Evolutionary conservation across 164 flowering plant species (phyloP).

Genomic region (Nymphaea colorata): DNA sequence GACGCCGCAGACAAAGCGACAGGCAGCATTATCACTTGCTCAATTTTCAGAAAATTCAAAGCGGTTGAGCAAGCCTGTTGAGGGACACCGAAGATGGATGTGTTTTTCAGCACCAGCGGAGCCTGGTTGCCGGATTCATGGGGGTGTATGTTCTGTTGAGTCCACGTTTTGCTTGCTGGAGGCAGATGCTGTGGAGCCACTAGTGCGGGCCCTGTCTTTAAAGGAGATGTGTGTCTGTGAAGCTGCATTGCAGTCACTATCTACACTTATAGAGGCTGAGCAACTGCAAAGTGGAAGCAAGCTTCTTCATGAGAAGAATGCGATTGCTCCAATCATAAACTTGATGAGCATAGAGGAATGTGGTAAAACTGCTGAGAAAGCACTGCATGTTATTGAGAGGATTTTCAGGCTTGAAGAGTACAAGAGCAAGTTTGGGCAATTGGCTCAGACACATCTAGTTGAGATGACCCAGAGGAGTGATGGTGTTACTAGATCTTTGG

Average conservation of each 20-base stretch:
- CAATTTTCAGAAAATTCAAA: conserved; percentile 42
- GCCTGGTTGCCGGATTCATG: conserved; percentile 38
- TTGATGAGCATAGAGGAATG: conserved; percentile 15
- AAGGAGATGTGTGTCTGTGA: conserved; percentile 30
- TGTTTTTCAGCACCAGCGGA: conserved; percentile 42
- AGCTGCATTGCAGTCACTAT: conserved; percentile 44
- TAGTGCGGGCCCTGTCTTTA: conserved; percentile 38
- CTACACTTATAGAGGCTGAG: conserved; percentile 45
- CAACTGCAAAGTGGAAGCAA: conserved; percentile 44
- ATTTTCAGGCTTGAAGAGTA: conserved; percentile 41
- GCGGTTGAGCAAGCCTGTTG: conserved; percentile 22
- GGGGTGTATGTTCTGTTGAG: conserved; percentile 40
- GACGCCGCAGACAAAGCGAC: conserved; percentile 28
- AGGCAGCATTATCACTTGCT: conserved; percentile 42
- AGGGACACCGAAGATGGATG: conserved; percentile 28
- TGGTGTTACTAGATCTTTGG: conserved; percentile 30
- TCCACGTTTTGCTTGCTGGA: conserved; percentile 57
- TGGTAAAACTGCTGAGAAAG: conserved; percentile 27
- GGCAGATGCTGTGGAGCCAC: conserved; percentile 48
- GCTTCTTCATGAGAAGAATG: conserved; percentile 41
- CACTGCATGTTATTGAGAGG: conserved; percentile 40
- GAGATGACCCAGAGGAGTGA: conserved; percentile 56
- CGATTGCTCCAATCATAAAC: conserved; percentile 34
- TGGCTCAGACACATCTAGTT: conserved; percentile 43
- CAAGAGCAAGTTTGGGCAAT: conserved; percentile 36